Base-by-base conservation (phyloP, 306 rosid species). In the Sphenostylis stenocarpa region DNA sequence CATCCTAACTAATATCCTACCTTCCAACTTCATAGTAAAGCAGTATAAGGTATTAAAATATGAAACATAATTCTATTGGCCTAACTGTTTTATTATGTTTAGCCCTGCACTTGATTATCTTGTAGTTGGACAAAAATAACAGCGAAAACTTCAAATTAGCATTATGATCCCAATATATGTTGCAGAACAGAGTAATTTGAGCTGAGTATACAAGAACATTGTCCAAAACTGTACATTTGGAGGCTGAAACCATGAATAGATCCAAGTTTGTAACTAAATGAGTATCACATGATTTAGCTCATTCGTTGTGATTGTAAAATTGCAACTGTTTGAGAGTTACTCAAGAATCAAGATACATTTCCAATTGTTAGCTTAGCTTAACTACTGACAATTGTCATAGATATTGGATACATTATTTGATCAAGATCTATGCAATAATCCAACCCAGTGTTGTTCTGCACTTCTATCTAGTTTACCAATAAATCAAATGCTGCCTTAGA, bases 401-500 rank as follows among this genome's bases (percentile, higher is more conserved):
- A 63, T 45, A 55, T 55, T 21, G n/a, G 19, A 55, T 70, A 19
- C 64, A 4, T 33, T 49, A 44, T 49, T 21, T 57, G 12, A 12
- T 36, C 23, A 74, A 51, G 66, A 60, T 53, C 68, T 17, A 26
- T 57, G 36, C 10, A 24, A 24, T 13, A 23, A 56, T 24, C 33
- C 17, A 52, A 43, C 14, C 75, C 24, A 29, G 43, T 26, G n/a
- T 45, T 52, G n/a, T 21, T 57, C 45, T 17, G 51, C 26, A 36
- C 57, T 45, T 19, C 17, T 36, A 36, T 48, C 34, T 24, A 67
- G 23, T 73, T 65, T 67, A 10, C 66, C 43, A 11, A 14, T 33
- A 14, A 48, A 73, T 62, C 36, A 77, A 57, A 57, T 44, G 20
- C 82, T 8, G 12, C 76, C 76, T 26, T 66, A 67, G 21, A 39